Evolutionary conservation across 805 yeast genomes (phyloP), one percentile per base, ranked within the genome.

Genomic region (Spathaspora passalidarum): DNA sequence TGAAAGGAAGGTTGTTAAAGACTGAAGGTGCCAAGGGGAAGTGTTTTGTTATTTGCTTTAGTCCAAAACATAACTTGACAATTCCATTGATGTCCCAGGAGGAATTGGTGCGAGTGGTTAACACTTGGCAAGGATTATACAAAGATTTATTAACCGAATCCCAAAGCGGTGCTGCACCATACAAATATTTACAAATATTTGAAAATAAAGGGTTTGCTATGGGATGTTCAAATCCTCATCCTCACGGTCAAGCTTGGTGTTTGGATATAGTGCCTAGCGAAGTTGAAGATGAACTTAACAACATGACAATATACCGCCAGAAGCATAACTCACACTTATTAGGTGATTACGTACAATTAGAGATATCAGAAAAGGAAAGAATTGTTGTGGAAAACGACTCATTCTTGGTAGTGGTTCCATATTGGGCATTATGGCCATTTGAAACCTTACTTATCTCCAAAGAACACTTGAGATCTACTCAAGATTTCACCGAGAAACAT

Each of bases 361-460:
- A 83, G 62, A 55, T 80, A 29, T 58, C 68, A 34, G 78, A 78
- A 50, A 64, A 65, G 42, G 66, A 69, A 45, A 75, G 91, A 47
- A 53, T 82, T 29, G 82, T 85, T 11, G 68, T 73, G 18, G 74
- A 76, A 46, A 85, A 84, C 58, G 86, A 79, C 47, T 69, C 81
- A 3, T 85, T 85, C 53, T 54, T 85, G 18, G 86, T 77, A 4
- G 80, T 85, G 9, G 89, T 85, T 16, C 91, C 91, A 45, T 85
- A 80, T 60, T 85, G 92, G 92, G 91, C 90, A 5, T 72, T 81
- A 29, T 85, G 91, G 91, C 92, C 92, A 13, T 85, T 84, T 59
- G 90, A 85, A 63, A 80, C 88, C 5, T 64, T 85, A 65, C 66
- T 85, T 26, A 63, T 84, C 5, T 60, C 88, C n/a, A 80, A 80